These are phyloP conservation scores for Margaritispora aquatica DNA, from an alignment of 495 filamentous ascomycete species.

Conservation along the genomic window DNA sequence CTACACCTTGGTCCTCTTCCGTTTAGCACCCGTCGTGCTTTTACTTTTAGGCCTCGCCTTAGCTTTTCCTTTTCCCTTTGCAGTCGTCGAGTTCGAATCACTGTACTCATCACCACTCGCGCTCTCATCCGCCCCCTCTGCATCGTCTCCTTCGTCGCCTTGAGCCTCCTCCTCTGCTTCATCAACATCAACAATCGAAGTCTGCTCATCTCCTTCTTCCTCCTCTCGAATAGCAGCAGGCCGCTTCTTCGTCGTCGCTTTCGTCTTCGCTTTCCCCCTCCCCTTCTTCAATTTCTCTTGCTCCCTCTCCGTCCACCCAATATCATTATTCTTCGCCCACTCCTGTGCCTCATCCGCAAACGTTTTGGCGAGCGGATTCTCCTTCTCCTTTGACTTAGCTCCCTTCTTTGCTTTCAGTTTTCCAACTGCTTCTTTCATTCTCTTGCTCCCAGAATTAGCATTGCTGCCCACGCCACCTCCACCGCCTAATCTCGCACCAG, in stretches of 20 bases:
- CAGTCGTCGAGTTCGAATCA: background rate
- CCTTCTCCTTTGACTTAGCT: slow-evolving; percentile 1
- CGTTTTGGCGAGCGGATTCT: slow-evolving; percentile 13
- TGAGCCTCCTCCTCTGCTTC: slow-evolving; percentile 15
- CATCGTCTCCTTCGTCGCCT: background rate
- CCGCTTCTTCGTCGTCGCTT: slow-evolving; percentile 8
- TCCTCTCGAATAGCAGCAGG: slow-evolving; percentile 17
- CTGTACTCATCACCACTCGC: slow-evolving; percentile 18
- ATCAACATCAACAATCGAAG: too few species aligned
- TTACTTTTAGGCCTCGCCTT: background rate
- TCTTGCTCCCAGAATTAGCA: slow-evolving; percentile 52
- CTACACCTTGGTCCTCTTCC: slow-evolving; percentile 31
- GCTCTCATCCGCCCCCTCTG: background rate
- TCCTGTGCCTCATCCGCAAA: slow-evolving; percentile 20
- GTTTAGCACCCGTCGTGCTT: slow-evolving; percentile 18
- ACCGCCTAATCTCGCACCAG: slow-evolving; percentile 41
- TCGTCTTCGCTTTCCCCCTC: slow-evolving; percentile 19
- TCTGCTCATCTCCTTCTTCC: slow-evolving; percentile 26
- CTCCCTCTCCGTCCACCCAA: slow-evolving; percentile 14
- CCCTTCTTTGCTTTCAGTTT: slow-evolving; percentile 45
- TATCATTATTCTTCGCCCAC: slow-evolving; percentile 23
- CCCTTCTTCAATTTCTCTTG: slow-evolving; percentile 12
- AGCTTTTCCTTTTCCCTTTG: background rate
- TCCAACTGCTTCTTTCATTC: slow-evolving; percentile 77
- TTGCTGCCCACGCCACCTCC: slow-evolving; percentile 26